Evolutionary conservation across 805 yeast genomes (phyloP).

Genomic region (Candida awuae): DNA sequence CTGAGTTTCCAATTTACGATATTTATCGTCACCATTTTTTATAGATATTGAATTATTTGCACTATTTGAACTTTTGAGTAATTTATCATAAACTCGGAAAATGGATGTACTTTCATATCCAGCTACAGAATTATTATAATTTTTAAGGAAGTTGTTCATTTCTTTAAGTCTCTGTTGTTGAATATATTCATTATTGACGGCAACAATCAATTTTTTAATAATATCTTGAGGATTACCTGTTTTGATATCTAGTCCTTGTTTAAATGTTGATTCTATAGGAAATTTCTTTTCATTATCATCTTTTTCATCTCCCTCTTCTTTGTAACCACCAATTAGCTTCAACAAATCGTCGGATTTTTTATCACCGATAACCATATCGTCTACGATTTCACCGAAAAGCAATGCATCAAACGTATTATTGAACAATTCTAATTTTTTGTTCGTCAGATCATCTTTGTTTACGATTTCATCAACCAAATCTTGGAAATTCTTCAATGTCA

Average conservation of each 20-base stretch:
- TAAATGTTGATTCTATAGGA: slow-evolving; percentile 19
- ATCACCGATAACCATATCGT: slow-evolving; percentile 17
- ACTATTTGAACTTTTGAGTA: slow-evolving; percentile 1
- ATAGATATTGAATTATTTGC: not conserved
- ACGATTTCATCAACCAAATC: slow-evolving; percentile 18
- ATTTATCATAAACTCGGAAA: slow-evolving; percentile 8
- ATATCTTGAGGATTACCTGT: slow-evolving; percentile 48
- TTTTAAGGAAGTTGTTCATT: slow-evolving; percentile 45
- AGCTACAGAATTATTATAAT: slow-evolving; percentile 31
- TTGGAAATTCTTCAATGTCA: slow-evolving; percentile 33
- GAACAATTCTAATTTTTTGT: slow-evolving; percentile 26
- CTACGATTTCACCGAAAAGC: slow-evolving; percentile 30
- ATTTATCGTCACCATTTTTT: not conserved
- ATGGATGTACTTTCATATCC: slow-evolving; percentile 4
- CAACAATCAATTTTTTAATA: slow-evolving; percentile 45
- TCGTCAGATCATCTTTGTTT: slow-evolving; percentile 22
- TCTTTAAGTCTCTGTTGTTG: slow-evolving; percentile 50
- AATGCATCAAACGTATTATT: slow-evolving; percentile 30
- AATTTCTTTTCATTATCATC: slow-evolving; percentile 6
- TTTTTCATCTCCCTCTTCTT: slow-evolving; percentile 16
- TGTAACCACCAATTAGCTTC: slow-evolving; percentile 22
- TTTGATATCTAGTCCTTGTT: slow-evolving; percentile 45
- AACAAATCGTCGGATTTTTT: slow-evolving; percentile 17
- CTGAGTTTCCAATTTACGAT: slow-evolving; percentile 17
- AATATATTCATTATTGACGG: slow-evolving; percentile 49